Conservation (phyloP, 352 stramenopile species). For the Pythium dissimile region DNA sequence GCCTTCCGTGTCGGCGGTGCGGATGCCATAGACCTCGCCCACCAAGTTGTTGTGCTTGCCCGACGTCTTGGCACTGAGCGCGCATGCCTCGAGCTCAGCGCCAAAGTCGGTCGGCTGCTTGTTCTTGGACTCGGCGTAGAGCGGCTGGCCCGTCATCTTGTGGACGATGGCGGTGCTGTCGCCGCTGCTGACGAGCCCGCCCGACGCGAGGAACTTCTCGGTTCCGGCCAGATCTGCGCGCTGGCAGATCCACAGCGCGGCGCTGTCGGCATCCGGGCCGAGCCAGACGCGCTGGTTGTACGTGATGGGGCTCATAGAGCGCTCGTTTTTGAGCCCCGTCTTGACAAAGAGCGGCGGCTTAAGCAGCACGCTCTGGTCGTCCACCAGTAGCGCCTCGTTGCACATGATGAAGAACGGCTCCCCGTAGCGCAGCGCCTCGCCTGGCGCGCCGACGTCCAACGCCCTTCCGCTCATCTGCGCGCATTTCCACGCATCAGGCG, state of each 20-base stretch:
- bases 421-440: slow-evolving; percentile 57
- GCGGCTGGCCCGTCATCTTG: slow-evolving; percentile 81
- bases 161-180: slow-evolving; percentile 66
- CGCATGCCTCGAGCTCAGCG: slow-evolving; percentile 71
- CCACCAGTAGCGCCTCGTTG: slow-evolving; percentile 74
- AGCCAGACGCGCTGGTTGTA: slow-evolving; percentile 83
- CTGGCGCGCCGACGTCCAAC: slow-evolving; percentile 14
- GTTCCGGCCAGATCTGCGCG: slow-evolving; percentile 57
- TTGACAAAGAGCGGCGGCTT: slow-evolving; percentile 78
- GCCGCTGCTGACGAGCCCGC: slow-evolving; percentile 35
- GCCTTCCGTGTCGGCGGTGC: slow-evolving; percentile 69
- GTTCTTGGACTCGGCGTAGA: slow-evolving; percentile 46
- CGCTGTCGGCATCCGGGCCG: slow-evolving; percentile 56
- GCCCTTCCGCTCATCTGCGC: slow-evolving; percentile 25
- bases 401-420: slow-evolving; percentile 81
- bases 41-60: slow-evolving; percentile 73
- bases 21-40: slow-evolving; percentile 48
- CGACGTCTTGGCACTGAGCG: slow-evolving; percentile 33
- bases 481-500: slow-evolving; percentile 36
- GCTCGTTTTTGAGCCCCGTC: slow-evolving; percentile 76
- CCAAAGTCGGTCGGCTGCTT: slow-evolving; percentile 80
- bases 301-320: slow-evolving; percentile 83
- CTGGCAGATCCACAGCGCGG: slow-evolving; percentile 65
- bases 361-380: slow-evolving; percentile 69
- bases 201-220: slow-evolving; percentile 66